phyloP scores from a whole-genome alignment of 2,329 filamentous ascomycete species.

The Xylariomycetidae sp. region DNA sequence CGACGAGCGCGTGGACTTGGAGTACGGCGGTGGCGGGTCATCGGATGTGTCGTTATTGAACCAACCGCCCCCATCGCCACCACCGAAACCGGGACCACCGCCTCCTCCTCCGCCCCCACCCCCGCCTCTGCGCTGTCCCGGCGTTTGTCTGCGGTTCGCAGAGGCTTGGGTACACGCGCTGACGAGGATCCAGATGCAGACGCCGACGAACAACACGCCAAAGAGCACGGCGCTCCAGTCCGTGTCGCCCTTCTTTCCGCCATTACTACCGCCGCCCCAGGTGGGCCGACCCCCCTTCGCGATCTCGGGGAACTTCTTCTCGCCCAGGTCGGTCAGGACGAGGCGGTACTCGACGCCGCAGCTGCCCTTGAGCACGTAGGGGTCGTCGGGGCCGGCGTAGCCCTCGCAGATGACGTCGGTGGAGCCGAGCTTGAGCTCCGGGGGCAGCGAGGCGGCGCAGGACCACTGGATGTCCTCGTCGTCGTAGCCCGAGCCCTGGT shows the following conservation, averaged over 20 bases:
- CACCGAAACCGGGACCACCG: constrained; percentile 34
- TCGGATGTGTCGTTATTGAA: constrained; percentile 24
- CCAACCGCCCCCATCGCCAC: constrained; percentile 27
- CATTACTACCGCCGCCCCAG: constrained; percentile 23
- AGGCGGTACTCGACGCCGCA: constrained; percentile 90
- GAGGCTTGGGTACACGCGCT: constrained; percentile 37
- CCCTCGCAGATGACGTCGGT: constrained; percentile 94
- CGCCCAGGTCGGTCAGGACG: constrained; percentile 70
- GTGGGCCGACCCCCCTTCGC: constrained; percentile 29
- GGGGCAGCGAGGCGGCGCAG: constrained; percentile 62
- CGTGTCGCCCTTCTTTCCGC: constrained; percentile 8
- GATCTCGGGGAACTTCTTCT: constrained; percentile 61
- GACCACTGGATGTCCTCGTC: constrained; percentile 85
- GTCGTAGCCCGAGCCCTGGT: constrained; percentile 76
- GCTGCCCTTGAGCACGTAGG: constrained; percentile 83
- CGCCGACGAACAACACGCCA: constrained; percentile 54
- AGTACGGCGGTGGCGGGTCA: constrained; percentile 53
- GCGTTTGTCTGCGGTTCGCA: constrained; percentile 7
- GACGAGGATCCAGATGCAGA: constrained; percentile 60
- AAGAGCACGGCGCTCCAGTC: constrained; percentile 44
- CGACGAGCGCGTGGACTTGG: constrained; percentile 33
- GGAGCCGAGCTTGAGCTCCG: constrained; percentile 65
- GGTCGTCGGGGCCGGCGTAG: constrained; percentile 70
- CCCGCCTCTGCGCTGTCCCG: constrained; percentile 30
- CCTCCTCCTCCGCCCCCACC: constrained; percentile 22